These are phyloP conservation scores for Platismatia glauca DNA, from an alignment of 495 filamentous ascomycete species.

Conservation along the genomic window DNA sequence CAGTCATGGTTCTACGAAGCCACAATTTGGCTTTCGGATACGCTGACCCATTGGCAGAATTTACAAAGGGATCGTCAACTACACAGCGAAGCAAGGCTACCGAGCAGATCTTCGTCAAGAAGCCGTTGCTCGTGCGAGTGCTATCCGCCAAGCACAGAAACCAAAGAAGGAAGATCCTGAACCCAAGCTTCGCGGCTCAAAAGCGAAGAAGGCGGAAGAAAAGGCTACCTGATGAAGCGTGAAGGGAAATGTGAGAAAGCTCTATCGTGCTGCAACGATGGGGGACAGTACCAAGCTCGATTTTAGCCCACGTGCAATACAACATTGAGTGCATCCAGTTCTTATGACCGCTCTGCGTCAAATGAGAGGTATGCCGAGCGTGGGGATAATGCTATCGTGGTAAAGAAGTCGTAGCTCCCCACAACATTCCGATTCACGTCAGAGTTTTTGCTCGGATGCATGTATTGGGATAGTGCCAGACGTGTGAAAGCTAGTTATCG, in stretches of 20 bases:
- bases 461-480: not conserved
- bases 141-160: constrained; percentile 70
- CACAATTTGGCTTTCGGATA: not conserved
- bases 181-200: constrained; percentile 67
- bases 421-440: not conserved
- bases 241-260: not conserved
- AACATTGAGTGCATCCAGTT: not conserved
- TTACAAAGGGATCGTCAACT: constrained; percentile 74
- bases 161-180: constrained; percentile 65
- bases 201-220: constrained; percentile 68
- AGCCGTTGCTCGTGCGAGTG: constrained; percentile 81
- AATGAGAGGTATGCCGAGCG: not conserved
- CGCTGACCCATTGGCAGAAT: constrained; percentile 47
- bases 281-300: not conserved
- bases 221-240: constrained; percentile 30
- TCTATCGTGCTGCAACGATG: not conserved
- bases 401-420: not conserved
- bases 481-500: not conserved
- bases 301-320: not conserved
- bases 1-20: constrained; percentile 10
- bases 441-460: not conserved
- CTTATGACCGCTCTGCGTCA: too few species aligned
- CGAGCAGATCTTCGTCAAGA: constrained; percentile 77
- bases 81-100: constrained; percentile 73
- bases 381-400: not conserved